Conservation (phyloP, 148 eudicot species). For the Polygonum maritimum region DNA sequence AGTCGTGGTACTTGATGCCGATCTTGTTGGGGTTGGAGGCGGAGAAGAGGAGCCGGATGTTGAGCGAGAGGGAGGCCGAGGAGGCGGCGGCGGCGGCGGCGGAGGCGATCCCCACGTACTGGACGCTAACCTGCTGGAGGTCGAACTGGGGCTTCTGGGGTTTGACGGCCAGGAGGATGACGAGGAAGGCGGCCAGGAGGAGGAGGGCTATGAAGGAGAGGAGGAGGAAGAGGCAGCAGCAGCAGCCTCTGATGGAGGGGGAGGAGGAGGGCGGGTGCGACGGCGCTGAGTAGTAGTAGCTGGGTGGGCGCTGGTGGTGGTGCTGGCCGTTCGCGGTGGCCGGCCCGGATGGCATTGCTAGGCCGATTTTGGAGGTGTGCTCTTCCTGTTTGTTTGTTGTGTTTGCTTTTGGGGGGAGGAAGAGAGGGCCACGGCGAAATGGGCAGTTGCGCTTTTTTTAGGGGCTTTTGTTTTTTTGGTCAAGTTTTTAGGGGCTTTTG, state of each 20-base stretch:
- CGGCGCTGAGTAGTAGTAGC: conserved; percentile 33
- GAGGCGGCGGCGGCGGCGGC: conserved; percentile 21
- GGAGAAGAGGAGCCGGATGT: conserved; percentile 48
- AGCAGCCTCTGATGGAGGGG: conserved; percentile 73
- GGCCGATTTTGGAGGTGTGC: no score
- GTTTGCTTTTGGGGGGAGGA: no score
- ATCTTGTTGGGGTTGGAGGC: conserved; percentile 86
- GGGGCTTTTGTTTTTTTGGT: no score
- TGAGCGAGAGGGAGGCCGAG: conserved; percentile 35
- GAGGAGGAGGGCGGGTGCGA: conserved; percentile 22
- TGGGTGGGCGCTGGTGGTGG: not conserved
- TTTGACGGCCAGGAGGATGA: conserved; percentile 67
- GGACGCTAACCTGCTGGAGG: conserved; percentile 73
- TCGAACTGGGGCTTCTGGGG: conserved; percentile 84
- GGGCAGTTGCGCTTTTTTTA: no score
- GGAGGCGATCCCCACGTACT: conserved; percentile 52
- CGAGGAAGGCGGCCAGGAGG: conserved; percentile 58
- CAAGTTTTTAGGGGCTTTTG: no score
- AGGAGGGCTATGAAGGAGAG: conserved; percentile 67
- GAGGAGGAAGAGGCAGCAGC: conserved; percentile 87
- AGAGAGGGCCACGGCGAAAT: no score
- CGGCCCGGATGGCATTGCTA: conserved; percentile 7
- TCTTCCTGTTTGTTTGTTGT: no score
- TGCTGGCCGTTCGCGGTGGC: conserved; percentile 7
- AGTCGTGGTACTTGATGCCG: conserved; percentile 76